phyloP scores from a whole-genome alignment of 139 green algal species.

The Volvox africanus region DNA sequence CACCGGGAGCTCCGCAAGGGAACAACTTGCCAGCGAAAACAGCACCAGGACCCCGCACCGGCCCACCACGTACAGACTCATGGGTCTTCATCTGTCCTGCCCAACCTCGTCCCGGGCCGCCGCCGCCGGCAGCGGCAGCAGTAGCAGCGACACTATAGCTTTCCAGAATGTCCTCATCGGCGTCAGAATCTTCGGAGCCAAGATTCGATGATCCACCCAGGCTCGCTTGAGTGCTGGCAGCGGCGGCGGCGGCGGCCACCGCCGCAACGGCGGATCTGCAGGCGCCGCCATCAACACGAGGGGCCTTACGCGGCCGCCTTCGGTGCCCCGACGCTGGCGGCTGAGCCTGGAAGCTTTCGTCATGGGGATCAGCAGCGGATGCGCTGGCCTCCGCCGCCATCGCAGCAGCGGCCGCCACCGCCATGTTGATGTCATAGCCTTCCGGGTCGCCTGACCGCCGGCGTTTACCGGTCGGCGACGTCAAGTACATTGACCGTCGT shows the following conservation, averaged over 20 bases:
- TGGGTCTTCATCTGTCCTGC: background rate
- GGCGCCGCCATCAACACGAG: constrained; percentile 12
- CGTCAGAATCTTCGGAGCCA: constrained; percentile 18
- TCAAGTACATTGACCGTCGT: constrained; percentile 31
- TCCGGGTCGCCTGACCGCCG: background rate
- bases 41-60: background rate
- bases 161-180: background rate
- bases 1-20: background rate
- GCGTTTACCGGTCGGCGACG: constrained; percentile 6
- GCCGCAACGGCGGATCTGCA: background rate
- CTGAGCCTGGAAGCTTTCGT: background rate
- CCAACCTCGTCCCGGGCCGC: background rate
- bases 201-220: constrained; percentile 25
- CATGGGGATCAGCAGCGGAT: background rate
- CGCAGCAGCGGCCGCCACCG: background rate
- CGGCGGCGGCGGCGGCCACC: background rate
- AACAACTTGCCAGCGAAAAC: background rate
- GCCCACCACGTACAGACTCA: background rate
- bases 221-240: background rate
- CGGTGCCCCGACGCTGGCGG: background rate
- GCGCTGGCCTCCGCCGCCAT: background rate
- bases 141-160: background rate
- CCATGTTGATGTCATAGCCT: background rate
- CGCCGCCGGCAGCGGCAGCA: background rate
- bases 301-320: constrained; percentile 29